Conservation (phyloP, 225 moss, liverwort and hornwort genomes). For the Sphagnum tenellum region DNA sequence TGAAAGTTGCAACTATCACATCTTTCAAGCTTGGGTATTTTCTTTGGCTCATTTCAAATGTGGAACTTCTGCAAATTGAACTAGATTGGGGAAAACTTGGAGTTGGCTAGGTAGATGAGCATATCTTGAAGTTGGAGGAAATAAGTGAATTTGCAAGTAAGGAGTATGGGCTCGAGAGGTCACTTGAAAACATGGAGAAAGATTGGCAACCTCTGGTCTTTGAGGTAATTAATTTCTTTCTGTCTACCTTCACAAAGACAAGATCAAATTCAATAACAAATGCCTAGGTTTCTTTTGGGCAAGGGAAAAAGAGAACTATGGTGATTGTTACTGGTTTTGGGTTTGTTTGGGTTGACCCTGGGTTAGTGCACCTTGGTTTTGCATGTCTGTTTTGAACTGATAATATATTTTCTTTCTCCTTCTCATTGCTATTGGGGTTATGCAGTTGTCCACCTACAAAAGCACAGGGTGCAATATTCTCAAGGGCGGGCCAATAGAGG, state of each 20-base stretch:
- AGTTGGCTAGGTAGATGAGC: conserved; percentile 60
- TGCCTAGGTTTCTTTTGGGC: too few relatives aligned
- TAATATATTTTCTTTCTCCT: too few relatives aligned
- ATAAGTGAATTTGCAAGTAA: conserved; percentile 85
- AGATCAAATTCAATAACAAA: too few relatives aligned
- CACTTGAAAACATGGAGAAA: conserved; percentile 51
- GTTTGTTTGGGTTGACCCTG: too few relatives aligned
- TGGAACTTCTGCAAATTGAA: not conserved
- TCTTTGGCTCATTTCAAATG: not conserved
- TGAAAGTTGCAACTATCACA: too few relatives aligned
- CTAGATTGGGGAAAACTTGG: not conserved
- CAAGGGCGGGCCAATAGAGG: conserved; percentile 84
- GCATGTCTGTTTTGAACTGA: too few relatives aligned
- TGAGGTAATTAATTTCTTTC: conserved; percentile 31
- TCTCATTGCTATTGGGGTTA: too few relatives aligned
- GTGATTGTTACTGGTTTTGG: too few relatives aligned
- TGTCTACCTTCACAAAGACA: not conserved
- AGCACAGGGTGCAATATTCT: conserved; percentile 69
- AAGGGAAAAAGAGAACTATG: too few relatives aligned
- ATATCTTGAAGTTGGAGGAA: conserved; percentile 67
- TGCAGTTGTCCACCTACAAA: conserved; percentile 53
- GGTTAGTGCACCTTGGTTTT: too few relatives aligned
- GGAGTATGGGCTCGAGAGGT: conserved; percentile 57
- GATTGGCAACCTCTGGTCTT: conserved; percentile 67
- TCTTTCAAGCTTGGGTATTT: too few relatives aligned